phyloP scores from a whole-genome alignment of 169 alveolate species.

The Plasmodium gonderi region DNA sequence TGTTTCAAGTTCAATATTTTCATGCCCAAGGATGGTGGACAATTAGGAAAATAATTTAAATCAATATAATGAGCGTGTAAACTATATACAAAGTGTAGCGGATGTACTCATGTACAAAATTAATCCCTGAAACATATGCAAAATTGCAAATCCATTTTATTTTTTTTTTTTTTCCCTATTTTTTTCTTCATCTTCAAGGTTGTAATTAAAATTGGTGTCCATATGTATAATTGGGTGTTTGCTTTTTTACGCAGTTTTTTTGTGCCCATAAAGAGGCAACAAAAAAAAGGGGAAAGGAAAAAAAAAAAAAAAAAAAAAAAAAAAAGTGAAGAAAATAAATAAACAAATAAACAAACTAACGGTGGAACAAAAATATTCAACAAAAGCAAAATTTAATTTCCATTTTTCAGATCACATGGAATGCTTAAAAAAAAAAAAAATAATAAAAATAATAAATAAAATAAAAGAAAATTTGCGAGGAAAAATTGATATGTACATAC shows the following conservation, averaged over 20 bases:
- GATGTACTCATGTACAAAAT: not conserved
- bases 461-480: not conserved
- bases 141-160: not conserved
- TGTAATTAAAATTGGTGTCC: conserved; percentile 20
- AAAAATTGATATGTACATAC: not conserved
- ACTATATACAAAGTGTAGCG: too few species aligned
- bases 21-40: not conserved
- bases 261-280: not conserved
- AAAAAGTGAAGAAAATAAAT: not conserved
- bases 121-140: not conserved
- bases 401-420: conserved; percentile 9
- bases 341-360: conserved; percentile 6
- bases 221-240: not conserved
- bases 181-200: conserved; percentile 1
- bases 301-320: not conserved
- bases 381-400: not conserved
- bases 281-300: not conserved
- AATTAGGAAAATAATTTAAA: not conserved
- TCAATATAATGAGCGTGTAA: too few species aligned
- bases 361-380: not conserved
- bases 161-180: conserved; percentile 6
- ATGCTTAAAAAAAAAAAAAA: conserved; percentile 13
- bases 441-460: too few species aligned
- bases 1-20: not conserved
- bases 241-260: not conserved